Conservation (phyloP, 179 eudicot genomes). For the Pouteria campechiana region DNA sequence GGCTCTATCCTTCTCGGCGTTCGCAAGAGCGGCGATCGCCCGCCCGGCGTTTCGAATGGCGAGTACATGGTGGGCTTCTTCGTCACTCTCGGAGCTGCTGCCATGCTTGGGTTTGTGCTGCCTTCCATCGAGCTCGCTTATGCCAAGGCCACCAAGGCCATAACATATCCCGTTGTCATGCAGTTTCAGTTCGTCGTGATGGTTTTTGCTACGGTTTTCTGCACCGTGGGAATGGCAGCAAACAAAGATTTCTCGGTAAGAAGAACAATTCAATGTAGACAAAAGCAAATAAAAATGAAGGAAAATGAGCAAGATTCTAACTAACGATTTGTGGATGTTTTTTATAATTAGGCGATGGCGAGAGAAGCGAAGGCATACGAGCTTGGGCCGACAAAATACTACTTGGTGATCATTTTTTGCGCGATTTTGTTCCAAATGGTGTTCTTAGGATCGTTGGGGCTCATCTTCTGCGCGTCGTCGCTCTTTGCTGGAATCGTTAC, state of each 20-base stretch:
- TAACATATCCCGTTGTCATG: constrained; percentile 15
- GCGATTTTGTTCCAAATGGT: constrained; percentile 41
- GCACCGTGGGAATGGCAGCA: constrained; percentile 20
- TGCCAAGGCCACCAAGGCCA: constrained; percentile 13
- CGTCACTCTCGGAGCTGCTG: constrained; percentile 16
- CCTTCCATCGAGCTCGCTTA: constrained; percentile 20
- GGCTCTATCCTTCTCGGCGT: constrained; percentile 17
- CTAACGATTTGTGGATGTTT: background rate
- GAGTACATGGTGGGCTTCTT: constrained; percentile 16
- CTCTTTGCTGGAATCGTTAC: constrained; percentile 38
- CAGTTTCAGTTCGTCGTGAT: constrained; percentile 21
- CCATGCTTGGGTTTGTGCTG: constrained; percentile 13
- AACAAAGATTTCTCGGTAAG: constrained; percentile 16
- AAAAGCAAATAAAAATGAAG: background rate
- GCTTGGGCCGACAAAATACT: constrained; percentile 24
- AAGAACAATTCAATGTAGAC: background rate
- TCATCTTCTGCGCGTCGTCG: constrained; percentile 41
- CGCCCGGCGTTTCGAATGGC: constrained; percentile 16
- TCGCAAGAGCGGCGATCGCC: constrained; percentile 16
- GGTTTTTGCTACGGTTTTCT: constrained; percentile 14
- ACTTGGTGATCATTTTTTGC: constrained; percentile 17
- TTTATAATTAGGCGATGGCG: constrained; percentile 17
- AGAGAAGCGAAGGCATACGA: constrained; percentile 21
- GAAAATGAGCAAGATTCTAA: background rate
- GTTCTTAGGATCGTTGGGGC: constrained; percentile 44